phyloP scores from a whole-genome alignment of 106 monocot genomes.

The Platanthera guangdongensis region DNA sequence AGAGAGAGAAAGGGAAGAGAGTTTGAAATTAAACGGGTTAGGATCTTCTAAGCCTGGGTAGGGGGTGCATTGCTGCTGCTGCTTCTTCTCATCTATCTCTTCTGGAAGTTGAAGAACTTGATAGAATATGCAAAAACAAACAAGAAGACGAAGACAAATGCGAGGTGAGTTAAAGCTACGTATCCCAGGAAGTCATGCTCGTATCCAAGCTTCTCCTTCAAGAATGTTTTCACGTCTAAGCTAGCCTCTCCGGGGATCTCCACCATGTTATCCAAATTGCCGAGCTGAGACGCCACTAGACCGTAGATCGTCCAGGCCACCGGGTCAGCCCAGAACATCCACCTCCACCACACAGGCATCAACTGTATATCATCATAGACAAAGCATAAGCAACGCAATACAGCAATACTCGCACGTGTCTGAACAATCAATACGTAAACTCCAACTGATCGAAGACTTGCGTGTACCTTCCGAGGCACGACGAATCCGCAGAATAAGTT shows the following conservation, averaged over 20 bases:
- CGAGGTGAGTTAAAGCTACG: slow-evolving; percentile 44
- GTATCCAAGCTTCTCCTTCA: slow-evolving; percentile 37
- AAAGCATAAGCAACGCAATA: no score
- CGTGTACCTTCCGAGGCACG: slow-evolving; percentile 46
- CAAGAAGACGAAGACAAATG: slow-evolving; percentile 49
- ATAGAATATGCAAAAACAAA: slow-evolving; percentile 57
- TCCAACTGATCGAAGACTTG: not conserved
- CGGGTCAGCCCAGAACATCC: slow-evolving; percentile 88
- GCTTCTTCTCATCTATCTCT: slow-evolving; percentile 21
- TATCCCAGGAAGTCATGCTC: slow-evolving; percentile 49
- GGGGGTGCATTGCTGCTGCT: no score
- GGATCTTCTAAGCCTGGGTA: no score
- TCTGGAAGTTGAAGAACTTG: slow-evolving; percentile 75
- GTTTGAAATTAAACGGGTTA: no score
- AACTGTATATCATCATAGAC: slow-evolving; percentile 20
- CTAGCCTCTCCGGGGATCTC: slow-evolving; percentile 38
- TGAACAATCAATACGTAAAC: not conserved
- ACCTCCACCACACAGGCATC: slow-evolving; percentile 87
- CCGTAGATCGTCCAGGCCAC: slow-evolving; percentile 75
- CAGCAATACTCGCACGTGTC: not conserved
- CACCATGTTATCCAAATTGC: slow-evolving; percentile 23
- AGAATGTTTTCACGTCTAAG: slow-evolving; percentile 31
- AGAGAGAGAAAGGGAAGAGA: no score
- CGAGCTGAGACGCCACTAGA: slow-evolving; percentile 53
- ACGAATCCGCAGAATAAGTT: slow-evolving; percentile 77